Conservation (phyloP, 2,329 filamentous ascomycete species). For the Beauveria medogensis region DNA sequence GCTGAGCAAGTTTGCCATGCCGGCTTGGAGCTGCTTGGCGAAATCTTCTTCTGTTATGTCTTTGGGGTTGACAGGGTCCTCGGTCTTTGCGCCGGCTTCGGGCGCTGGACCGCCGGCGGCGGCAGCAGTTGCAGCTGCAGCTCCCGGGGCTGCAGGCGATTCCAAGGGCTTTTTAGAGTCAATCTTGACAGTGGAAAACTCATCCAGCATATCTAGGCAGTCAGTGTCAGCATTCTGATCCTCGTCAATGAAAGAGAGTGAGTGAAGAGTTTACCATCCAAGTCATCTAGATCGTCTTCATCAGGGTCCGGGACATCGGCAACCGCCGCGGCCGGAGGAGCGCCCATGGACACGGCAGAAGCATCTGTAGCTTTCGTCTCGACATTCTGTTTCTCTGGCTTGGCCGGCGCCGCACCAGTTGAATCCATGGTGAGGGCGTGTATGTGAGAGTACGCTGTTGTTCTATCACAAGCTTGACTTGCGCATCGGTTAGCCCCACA, state of each 20-base stretch:
- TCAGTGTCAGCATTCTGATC: slow-evolving; percentile 7
- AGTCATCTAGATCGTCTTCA: slow-evolving; percentile 83
- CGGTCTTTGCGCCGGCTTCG: slow-evolving; percentile 11
- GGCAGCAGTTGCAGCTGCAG: slow-evolving; percentile 16
- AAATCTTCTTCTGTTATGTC: slow-evolving; percentile 66
- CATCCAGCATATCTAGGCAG: slow-evolving; percentile 75
- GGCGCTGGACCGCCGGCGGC: neutral
- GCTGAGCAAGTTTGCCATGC: slow-evolving; percentile 77
- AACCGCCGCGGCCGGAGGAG: slow-evolving; percentile 15
- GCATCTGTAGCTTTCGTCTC: slow-evolving; percentile 16
- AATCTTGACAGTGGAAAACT: slow-evolving; percentile 65
- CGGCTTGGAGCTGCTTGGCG: slow-evolving; percentile 75
- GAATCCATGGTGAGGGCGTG: slow-evolving; percentile 16
- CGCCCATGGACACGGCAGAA: slow-evolving; percentile 9
- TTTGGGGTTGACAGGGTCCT: slow-evolving; percentile 24
- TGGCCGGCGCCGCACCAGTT: slow-evolving; percentile 15
- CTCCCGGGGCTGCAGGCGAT: slow-evolving; percentile 18
- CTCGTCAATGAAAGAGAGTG: neutral
- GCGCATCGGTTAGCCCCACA: neutral
- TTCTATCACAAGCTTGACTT: slow-evolving; percentile 8
- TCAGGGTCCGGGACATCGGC: slow-evolving; percentile 75
- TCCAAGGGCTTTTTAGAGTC: slow-evolving; percentile 18
- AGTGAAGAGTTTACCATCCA: slow-evolving; percentile 60
- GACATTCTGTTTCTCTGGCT: slow-evolving; percentile 16
- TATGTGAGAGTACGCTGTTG: neutral